Conservation (phyloP, 768 basidiomycete genomes). For the Leucosporidium yakuticum region DNA sequence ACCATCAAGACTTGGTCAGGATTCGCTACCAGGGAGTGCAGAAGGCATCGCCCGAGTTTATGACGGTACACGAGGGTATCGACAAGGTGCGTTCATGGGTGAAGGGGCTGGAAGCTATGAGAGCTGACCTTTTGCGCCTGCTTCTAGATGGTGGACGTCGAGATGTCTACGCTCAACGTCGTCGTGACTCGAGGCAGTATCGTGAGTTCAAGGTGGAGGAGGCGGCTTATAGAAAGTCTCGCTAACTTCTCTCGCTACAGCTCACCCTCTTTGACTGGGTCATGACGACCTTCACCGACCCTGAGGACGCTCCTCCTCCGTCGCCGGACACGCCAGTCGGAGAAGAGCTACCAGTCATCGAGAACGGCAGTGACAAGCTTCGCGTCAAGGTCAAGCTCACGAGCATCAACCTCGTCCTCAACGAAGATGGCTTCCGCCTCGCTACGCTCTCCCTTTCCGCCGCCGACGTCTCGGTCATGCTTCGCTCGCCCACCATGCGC, state of each 20-base stretch:
- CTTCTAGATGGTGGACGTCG: conserved; percentile 61
- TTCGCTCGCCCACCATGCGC: conserved; percentile 65
- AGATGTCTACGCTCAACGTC: conserved; percentile 84
- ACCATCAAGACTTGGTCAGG: conserved; percentile 58
- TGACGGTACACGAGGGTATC: conserved; percentile 68
- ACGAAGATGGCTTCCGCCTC: conserved; percentile 62
- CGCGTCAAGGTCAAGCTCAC: conserved; percentile 75
- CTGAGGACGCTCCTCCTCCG: conserved; percentile 21
- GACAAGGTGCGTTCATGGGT: conserved; percentile 53
- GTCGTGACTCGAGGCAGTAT: conserved; percentile 84
- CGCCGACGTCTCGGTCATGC: conserved; percentile 71
- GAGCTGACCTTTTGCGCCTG: background rate
- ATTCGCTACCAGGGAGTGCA: conserved; percentile 76
- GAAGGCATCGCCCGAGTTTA: conserved; percentile 76
- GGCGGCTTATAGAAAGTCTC: too few species aligned
- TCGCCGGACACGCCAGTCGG: conserved; percentile 8
- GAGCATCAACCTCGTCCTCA: conserved; percentile 53
- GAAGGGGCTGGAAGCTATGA: background rate
- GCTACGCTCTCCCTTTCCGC: conserved; percentile 86
- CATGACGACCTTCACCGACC: conserved; percentile 74
- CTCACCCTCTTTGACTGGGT: conserved; percentile 89
- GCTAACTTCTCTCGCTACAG: conserved; percentile 1
- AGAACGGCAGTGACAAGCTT: conserved; percentile 54
- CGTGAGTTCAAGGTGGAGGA: conserved; percentile 22
- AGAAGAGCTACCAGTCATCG: conserved; percentile 6